phyloP scores from a whole-genome alignment of 1,139 yeast genomes.

The Geotrichum macrosporum region DNA sequence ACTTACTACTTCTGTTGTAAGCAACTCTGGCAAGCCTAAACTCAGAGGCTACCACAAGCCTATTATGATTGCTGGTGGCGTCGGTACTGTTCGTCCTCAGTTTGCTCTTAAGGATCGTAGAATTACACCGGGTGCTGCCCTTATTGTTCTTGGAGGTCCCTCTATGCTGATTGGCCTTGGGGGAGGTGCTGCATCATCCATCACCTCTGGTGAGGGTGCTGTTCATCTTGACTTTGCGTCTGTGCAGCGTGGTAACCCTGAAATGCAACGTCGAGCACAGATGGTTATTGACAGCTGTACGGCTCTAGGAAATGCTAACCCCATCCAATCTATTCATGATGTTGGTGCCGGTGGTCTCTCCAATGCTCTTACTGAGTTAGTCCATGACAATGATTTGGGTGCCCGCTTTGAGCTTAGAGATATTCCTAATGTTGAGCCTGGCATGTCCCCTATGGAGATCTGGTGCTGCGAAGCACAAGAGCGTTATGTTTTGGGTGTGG shows the following conservation, averaged over 20 bases:
- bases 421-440: constrained; percentile 87
- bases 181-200: constrained; percentile 98
- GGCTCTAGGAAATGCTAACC: constrained; percentile 72
- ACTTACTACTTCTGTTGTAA: constrained; percentile 70
- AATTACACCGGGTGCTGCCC: constrained; percentile 87
- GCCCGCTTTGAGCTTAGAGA: constrained; percentile 90
- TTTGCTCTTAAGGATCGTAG: constrained; percentile 82
- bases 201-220: constrained; percentile 92
- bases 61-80: constrained; percentile 98
- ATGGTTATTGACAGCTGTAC: constrained; percentile 95
- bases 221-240: constrained; percentile 96
- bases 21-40: constrained; percentile 60
- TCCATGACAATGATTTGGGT: constrained; percentile 94
- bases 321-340: constrained; percentile 94
- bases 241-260: constrained; percentile 99
- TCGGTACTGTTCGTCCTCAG: constrained; percentile 93
- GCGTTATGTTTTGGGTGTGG: constrained; percentile 90
- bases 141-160: constrained; percentile 96
- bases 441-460: constrained; percentile 99
- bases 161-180: constrained; percentile 99
- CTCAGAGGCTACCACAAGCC: constrained; percentile 98
- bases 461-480: constrained; percentile 99
- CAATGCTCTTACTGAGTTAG: constrained; percentile 94
- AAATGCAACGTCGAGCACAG: constrained; percentile 98
- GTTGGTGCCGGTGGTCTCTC: constrained; percentile 99